Conservation (phyloP, 83 land plant genomes). For the Larix sibirica region DNA sequence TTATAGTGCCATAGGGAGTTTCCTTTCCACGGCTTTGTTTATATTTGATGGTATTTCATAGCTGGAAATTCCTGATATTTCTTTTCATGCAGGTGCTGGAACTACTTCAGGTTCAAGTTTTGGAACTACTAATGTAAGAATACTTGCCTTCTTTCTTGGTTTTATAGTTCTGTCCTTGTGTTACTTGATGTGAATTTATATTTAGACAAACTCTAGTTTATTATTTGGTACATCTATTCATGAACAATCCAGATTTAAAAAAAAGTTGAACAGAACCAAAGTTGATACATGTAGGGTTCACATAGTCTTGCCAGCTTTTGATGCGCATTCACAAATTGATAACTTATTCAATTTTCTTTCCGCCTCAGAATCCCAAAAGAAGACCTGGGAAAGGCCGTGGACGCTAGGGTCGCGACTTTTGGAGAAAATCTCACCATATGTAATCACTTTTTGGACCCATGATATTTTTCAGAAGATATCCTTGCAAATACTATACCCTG, state of each 20-base stretch:
- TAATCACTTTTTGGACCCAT: neutral
- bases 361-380: conserved; percentile 4
- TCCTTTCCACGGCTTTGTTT: neutral
- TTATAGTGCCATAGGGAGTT: neutral
- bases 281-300: neutral
- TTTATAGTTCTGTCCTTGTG: neutral
- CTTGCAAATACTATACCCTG: neutral
- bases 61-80: neutral
- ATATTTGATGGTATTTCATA: neutral
- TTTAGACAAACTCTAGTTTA: neutral
- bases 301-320: neutral
- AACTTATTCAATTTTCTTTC: conserved; percentile 3
- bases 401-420: neutral
- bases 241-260: neutral
- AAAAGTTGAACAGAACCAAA: neutral
- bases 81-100: conserved; percentile 44
- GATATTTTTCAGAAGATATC: neutral
- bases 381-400: neutral
- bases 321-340: neutral
- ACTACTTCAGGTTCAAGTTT: conserved; percentile 69
- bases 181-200: neutral
- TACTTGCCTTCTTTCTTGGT: too few species aligned
- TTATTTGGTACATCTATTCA: neutral
- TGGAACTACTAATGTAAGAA: conserved; percentile 27
- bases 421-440: conserved; percentile 3